Base-by-base conservation (phyloP, 768 basidiomycete genomes). In the Cystofilobasidium capitatum region DNA sequence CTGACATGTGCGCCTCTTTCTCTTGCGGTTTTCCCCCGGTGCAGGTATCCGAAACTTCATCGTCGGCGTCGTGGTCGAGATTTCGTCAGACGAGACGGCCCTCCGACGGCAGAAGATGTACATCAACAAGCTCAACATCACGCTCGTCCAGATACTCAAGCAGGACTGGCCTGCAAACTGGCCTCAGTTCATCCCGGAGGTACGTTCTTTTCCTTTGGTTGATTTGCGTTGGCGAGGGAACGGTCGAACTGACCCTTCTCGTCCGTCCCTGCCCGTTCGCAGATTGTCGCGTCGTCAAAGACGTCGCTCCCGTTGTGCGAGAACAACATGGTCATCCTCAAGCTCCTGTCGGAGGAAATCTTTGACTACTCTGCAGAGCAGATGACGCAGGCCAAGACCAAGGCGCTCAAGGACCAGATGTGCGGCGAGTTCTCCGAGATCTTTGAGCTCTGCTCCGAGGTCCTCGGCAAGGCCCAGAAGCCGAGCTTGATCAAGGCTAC, bases 111-210 rank as follows among this genome's bases (percentile, higher is more conserved):
- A 98, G 81, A 97, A 89, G 83, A 87, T 88, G 1, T 79, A 77
- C 66, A 76, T 98, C 74, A 93, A 96, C 78, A 99, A 99, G 81
- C 83, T 99, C 65, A 98, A 99, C 75, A 82, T 99, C 62, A 91
- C 93, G 26, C 83, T 99, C 57, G 91, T 99, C 64, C 91, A 94
- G 92, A 96, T 99, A 69, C 81, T 99, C 71, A 99, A 98, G 79
- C 96, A 98, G 81, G 96, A 97, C 77, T 99, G 96, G 96, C 94
- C 94, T 31, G 90, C 96, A 76, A 92, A 96, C 74, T 99, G 96
- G 96, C 93, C 94, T 35, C 62, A 63, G 35, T 69, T 69, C 45
- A 69, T 69, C 36, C 67, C 67, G 42, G 67, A 67, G 37, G 66
- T 67, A 20, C 36, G 31, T 62, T 9, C 35, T 17, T 22, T 49